Evolutionary conservation across 225 moss, liverwort and hornwort genomes (phyloP), one percentile per base, ranked within the genome.

Genomic region (Pseudisothecium myosuroides): DNA sequence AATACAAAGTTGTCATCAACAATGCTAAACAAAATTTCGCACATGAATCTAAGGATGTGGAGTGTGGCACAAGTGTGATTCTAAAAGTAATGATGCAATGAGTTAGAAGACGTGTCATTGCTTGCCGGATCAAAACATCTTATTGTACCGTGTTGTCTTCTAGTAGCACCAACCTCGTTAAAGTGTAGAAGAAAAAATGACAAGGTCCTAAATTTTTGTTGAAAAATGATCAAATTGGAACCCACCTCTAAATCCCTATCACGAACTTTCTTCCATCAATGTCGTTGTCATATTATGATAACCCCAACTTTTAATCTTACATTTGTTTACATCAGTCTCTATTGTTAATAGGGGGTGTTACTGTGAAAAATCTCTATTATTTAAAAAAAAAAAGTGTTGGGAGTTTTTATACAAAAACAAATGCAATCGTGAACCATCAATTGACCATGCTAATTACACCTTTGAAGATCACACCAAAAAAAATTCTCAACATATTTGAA

Each of bases 381-480:
- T 19, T 67, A 17, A 45, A 17, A 72, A 41, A 41, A 10, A 0
- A 29, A 6, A 74, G 3, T 29, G 11, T 6, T 1, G 1, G 4
- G 0, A 11, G 1, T 18, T 6, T 11, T 3, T 17, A 47, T 18
- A 11, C 3, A 0, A 31, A 6, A 47, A 31, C 6, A 31, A 28
- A n/a, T n/a, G 26, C 4, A 24, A 10, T 45, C 3, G 14, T 28
- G 17, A 6, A 73, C 1, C 3, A 45, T 28, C 6, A 45, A 31
- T 29, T 18, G 6, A 47, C 16, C 6, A 17, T 29, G 2, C 10
- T 11, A 74, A 29, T 74, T 5, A 74, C 18, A 47, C 3, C 6
- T 43, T 0, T 28, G 3, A 45, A 45, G 0, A 45, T 3, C 17
- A 17, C 2, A 29, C 29, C 0, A 37, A 0, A 45, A 45, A 9